A percentile compares a stretch with the other conserved stretches of the same genome.
Evolutionary conservation across 495 filamentous ascomycete genomes (phyloP).

Genomic region (Aspergillus kassunensis): DNA sequence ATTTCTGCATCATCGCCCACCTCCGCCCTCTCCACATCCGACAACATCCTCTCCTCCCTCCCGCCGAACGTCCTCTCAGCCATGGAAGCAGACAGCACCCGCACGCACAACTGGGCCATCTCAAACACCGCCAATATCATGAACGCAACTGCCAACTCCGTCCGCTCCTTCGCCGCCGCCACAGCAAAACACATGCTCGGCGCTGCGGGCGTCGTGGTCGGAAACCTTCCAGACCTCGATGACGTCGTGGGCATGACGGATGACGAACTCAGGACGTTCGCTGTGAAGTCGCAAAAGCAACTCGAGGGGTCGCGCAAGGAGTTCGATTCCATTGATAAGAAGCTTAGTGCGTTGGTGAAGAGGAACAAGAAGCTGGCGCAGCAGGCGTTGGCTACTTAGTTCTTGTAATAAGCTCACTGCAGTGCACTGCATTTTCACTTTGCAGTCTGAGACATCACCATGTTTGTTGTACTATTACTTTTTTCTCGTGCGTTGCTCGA

Average conservation of each 20-base stretch:
- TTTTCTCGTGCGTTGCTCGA: background rate
- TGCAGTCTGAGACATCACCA: no score
- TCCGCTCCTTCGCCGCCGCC: slow-evolving; percentile 40
- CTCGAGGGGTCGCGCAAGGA: slow-evolving; percentile 42
- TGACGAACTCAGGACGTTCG: slow-evolving; percentile 37
- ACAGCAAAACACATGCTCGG: slow-evolving; percentile 43
- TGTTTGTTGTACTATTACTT: background rate
- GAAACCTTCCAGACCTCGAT: slow-evolving; percentile 33
- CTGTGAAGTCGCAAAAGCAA: slow-evolving; percentile 38
- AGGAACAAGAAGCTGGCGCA: slow-evolving; percentile 47
- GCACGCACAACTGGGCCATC: slow-evolving; percentile 43
- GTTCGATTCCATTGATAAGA: slow-evolving; percentile 42
- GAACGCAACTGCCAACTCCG: slow-evolving; percentile 39
- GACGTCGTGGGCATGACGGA: slow-evolving; percentile 41
- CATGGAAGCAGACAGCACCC: slow-evolving; percentile 44
- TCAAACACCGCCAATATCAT: slow-evolving; percentile 41
- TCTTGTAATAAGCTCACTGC: no score
- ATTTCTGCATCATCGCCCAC: slow-evolving; percentile 26
- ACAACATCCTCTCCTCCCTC: slow-evolving; percentile 11
- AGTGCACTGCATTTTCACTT: no score
- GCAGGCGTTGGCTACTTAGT: slow-evolving; percentile 34
- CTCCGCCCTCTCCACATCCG: slow-evolving; percentile 19
- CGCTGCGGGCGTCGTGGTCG: slow-evolving; percentile 29
- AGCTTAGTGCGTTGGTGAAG: slow-evolving; percentile 44
- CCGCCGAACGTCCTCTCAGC: slow-evolving; percentile 41